These are phyloP conservation scores for Sparassis latifolia DNA, from an alignment of 1,284 basidiomycete genomes.

Conservation along the genomic window DNA sequence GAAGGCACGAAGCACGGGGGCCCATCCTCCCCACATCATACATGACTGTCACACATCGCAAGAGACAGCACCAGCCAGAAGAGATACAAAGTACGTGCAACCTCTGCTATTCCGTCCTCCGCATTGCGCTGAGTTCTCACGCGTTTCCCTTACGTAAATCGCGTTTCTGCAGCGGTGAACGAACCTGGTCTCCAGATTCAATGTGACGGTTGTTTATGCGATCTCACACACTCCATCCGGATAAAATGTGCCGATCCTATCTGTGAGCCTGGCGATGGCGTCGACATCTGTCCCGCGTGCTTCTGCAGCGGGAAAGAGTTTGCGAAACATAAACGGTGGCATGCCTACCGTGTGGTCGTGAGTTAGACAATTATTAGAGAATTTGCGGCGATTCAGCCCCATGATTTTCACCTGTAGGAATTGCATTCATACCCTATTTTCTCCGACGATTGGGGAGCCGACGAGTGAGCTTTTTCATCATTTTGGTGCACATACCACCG, in stretches of 20 bases:
- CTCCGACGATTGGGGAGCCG: conserved; percentile 93
- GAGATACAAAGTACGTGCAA: conserved; percentile 62
- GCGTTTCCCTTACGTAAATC: conserved; percentile 33
- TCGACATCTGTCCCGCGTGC: conserved; percentile 85
- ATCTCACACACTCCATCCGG: conserved; percentile 84
- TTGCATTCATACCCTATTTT: conserved; percentile 96
- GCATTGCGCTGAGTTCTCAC: conserved; percentile 30
- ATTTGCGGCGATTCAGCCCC: conserved; percentile 28
- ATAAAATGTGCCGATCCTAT: conserved; percentile 85
- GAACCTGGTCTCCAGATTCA: conserved; percentile 74
- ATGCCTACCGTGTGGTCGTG: conserved; percentile 92
- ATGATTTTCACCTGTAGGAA: conserved; percentile 49
- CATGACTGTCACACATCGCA: conserved; percentile 76
- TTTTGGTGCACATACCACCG: neutral
- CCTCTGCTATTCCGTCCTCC: conserved; percentile 16
- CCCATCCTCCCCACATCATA: neutral
- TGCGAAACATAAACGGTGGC: conserved; percentile 79
- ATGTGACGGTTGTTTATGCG: conserved; percentile 68
- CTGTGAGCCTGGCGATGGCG: conserved; percentile 71
- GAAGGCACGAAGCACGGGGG: too few species aligned
- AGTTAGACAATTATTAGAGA: conserved; percentile 19
- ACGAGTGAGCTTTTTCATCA: conserved; percentile 61
- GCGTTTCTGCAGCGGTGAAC: conserved; percentile 47
- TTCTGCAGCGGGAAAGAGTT: conserved; percentile 93
- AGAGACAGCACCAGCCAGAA: conserved; percentile 64